Conservation (phyloP, 2,329 filamentous ascomycete genomes). For the Furcasterigmium furcatum region DNA sequence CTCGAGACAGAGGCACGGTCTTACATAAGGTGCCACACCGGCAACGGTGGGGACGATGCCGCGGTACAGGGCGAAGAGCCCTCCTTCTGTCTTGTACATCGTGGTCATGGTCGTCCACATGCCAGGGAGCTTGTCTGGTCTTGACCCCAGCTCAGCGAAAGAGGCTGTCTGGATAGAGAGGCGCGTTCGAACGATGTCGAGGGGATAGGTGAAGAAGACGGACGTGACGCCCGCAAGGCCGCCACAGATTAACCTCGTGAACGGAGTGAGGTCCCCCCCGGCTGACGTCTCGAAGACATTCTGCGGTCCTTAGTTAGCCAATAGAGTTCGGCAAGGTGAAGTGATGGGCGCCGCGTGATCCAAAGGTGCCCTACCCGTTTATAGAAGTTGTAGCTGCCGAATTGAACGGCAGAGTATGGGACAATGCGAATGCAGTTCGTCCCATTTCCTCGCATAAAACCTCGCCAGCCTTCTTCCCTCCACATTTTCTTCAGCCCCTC, state of each 20-base stretch:
- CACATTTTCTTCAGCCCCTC: slow-evolving; percentile 94
- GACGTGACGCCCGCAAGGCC: slow-evolving; percentile 93
- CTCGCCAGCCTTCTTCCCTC: slow-evolving; percentile 92
- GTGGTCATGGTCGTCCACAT: slow-evolving; percentile 82
- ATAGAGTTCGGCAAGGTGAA: background rate
- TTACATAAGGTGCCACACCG: slow-evolving; percentile 89
- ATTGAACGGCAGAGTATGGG: slow-evolving; percentile 96
- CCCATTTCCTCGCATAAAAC: slow-evolving; percentile 96
- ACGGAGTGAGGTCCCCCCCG: slow-evolving; percentile 68
- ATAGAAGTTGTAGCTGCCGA: slow-evolving; percentile 97
- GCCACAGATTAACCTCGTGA: slow-evolving; percentile 82
- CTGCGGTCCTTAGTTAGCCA: slow-evolving; percentile 22
- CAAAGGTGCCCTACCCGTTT: slow-evolving; percentile 64
- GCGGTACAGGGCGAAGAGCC: slow-evolving; percentile 80
- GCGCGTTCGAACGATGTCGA: slow-evolving; percentile 94
- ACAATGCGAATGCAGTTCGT: slow-evolving; percentile 98
- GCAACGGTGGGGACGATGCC: slow-evolving; percentile 93
- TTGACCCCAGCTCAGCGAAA: slow-evolving; percentile 70
- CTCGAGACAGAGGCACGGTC: slow-evolving; percentile 12
- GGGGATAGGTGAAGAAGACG: slow-evolving; percentile 89
- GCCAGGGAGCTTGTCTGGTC: slow-evolving; percentile 70
- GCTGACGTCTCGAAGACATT: slow-evolving; percentile 76
- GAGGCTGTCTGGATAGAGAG: slow-evolving; percentile 98
- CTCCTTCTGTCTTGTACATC: slow-evolving; percentile 93
- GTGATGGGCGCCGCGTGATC: background rate